Conservation (phyloP, 768 basidiomycete genomes). For the Mrakia gelida region DNA sequence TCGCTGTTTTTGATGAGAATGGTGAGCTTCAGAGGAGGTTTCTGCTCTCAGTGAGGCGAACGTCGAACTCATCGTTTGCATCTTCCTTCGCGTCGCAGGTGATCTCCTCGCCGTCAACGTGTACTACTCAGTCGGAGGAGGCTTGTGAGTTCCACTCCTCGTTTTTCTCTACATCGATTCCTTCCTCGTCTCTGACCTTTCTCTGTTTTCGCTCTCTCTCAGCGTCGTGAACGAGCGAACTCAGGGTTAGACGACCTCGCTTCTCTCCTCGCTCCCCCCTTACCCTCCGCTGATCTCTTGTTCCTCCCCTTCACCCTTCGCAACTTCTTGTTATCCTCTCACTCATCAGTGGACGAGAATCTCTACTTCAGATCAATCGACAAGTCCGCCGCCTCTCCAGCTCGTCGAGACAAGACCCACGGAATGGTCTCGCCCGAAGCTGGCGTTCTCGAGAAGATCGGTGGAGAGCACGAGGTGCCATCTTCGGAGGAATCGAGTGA, state of each 20-base stretch:
- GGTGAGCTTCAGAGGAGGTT: neutral
- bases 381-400: constrained; percentile 71
- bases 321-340: constrained; percentile 52
- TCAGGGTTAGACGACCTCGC: neutral
- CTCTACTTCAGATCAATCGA: constrained; percentile 89
- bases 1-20: constrained; percentile 72
- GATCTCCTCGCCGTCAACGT: constrained; percentile 88
- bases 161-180: too few relatives aligned
- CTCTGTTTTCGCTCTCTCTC: neutral
- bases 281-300: neutral
- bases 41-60: too few relatives aligned
- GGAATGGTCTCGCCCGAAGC: constrained; percentile 35
- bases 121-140: constrained; percentile 56
- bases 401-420: constrained; percentile 51
- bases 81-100: constrained; percentile 46
- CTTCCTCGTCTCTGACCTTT: neutral
- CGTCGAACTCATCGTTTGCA: too few relatives aligned
- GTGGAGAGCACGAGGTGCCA: neutral
- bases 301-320: neutral
- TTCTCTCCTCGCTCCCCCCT: neutral
- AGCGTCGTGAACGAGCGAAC: constrained; percentile 13
- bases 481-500: neutral
- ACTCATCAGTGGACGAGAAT: constrained; percentile 74
- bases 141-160: neutral
- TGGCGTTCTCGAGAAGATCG: constrained; percentile 2